phyloP scores from a whole-genome alignment of 108 stramenopile genomes.

The Stephanodiscus minutulus region DNA sequence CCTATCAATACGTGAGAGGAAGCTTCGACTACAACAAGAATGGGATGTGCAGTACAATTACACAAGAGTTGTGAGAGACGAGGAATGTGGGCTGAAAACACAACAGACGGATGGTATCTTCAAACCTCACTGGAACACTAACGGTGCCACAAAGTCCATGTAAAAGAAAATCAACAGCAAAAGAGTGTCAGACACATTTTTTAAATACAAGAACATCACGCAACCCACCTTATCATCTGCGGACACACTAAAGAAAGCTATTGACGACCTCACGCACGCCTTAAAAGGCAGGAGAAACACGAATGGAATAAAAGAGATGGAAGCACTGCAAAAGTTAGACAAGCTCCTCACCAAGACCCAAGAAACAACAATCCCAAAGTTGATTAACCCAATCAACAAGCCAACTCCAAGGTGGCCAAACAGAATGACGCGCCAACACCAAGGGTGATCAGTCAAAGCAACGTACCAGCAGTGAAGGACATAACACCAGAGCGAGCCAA shows the following conservation, averaged over 20 bases:
- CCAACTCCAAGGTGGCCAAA: neutral
- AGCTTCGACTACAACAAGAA: neutral
- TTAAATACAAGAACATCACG: slow-evolving; percentile 25
- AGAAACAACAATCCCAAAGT: too few relatives aligned
- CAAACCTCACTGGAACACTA: slow-evolving; percentile 22
- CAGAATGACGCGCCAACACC: neutral
- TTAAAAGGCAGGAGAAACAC: neutral
- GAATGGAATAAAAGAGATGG: neutral
- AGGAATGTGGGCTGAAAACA: neutral
- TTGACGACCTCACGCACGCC: neutral
- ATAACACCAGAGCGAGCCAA: neutral
- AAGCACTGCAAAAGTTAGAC: neutral
- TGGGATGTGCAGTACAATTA: neutral
- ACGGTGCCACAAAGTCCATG: slow-evolving; percentile 12
- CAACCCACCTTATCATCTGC: slow-evolving; percentile 15
- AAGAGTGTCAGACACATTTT: slow-evolving; percentile 23
- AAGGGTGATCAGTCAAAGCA: neutral
- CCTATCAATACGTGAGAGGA: neutral
- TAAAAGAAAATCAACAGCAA: slow-evolving; percentile 14
- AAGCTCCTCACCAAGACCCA: too few relatives aligned
- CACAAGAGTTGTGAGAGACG: neutral
- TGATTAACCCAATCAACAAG: too few relatives aligned
- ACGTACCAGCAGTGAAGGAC: neutral
- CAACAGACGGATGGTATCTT: neutral
- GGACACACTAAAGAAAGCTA: slow-evolving; percentile 12